Evolutionary conservation across 345 rosid genomes (phyloP).

Genomic region (Dipteronia dyeriana): DNA sequence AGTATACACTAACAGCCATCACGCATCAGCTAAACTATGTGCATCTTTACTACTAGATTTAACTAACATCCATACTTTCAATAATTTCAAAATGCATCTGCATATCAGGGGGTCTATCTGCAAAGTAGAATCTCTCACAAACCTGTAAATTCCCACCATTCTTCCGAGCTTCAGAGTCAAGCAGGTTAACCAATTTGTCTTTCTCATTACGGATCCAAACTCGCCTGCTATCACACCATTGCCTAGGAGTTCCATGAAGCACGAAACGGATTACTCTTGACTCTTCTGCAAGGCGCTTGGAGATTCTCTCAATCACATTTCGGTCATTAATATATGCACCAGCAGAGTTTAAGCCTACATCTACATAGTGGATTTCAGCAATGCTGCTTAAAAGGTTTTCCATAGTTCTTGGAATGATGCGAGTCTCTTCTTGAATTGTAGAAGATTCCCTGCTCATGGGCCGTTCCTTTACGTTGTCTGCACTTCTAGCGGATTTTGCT

Average conservation of each 20-base stretch:
- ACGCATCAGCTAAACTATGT: not conserved
- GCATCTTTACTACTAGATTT: constrained; percentile 12
- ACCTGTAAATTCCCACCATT: constrained; percentile 52
- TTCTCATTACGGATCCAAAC: constrained; percentile 63
- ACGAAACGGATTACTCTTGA: constrained; percentile 41
- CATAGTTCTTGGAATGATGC: constrained; percentile 47
- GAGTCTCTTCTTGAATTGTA: constrained; percentile 27
- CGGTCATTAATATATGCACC: constrained; percentile 75
- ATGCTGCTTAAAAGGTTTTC: constrained; percentile 63
- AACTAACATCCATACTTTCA: constrained; percentile 64
- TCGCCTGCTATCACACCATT: constrained; percentile 72
- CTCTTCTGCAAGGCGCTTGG: constrained; percentile 37
- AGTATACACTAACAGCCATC: not conserved
- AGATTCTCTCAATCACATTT: constrained; percentile 46
- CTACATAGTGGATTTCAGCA: constrained; percentile 68
- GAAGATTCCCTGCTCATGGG: constrained; percentile 13
- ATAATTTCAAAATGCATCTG: constrained; percentile 89
- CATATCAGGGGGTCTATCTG: constrained; percentile 54
- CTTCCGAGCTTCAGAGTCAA: constrained; percentile 45
- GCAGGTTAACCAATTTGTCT: constrained; percentile 51
- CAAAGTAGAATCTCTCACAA: constrained; percentile 62
- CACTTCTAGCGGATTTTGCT: constrained; percentile 15
- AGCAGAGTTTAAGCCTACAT: constrained; percentile 72
- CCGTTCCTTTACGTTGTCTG: constrained; percentile 21
- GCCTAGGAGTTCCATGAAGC: constrained; percentile 92